Conservation (phyloP, 2,329 filamentous ascomycete genomes). For the Sporothrix euskadiensis region DNA sequence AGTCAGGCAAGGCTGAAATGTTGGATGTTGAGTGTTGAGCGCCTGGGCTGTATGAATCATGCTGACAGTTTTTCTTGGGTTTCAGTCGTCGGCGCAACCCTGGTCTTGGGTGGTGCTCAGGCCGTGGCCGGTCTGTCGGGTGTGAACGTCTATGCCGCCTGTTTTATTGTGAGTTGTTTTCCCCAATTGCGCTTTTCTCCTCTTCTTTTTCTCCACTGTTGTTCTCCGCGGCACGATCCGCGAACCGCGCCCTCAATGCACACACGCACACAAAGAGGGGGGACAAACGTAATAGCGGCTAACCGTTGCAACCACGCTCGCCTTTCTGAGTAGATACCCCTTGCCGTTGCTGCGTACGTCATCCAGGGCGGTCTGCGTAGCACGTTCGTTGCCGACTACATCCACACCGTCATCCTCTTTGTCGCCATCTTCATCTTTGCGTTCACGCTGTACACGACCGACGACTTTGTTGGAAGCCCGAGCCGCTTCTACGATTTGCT, state of each 20-base stretch:
- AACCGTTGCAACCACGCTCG: neutral
- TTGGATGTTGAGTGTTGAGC: too few species aligned
- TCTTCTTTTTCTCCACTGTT: neutral
- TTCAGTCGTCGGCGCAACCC: constrained; percentile 42
- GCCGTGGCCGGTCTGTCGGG: constrained; percentile 45
- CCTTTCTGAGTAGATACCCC: constrained; percentile 36
- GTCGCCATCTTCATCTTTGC: constrained; percentile 44
- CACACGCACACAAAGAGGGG: neutral
- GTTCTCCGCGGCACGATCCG: constrained; percentile 1
- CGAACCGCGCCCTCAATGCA: neutral
- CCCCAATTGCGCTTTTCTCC: neutral
- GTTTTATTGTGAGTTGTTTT: constrained; percentile 37
- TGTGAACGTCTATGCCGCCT: constrained; percentile 46
- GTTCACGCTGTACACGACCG: constrained; percentile 40
- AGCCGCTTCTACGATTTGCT: constrained; percentile 43
- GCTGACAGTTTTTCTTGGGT: neutral
- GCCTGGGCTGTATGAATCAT: constrained; percentile 1
- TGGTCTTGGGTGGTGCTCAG: constrained; percentile 44
- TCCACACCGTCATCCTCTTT: constrained; percentile 46
- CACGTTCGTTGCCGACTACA: constrained; percentile 47
- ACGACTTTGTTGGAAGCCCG: constrained; percentile 38
- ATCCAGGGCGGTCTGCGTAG: constrained; percentile 44
- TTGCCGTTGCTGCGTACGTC: constrained; percentile 44
- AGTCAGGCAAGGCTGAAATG: neutral
- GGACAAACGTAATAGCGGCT: neutral